Evolutionary conservation across 495 filamentous ascomycete genomes (phyloP).

Genomic region (Wilcoxina mikolae): DNA sequence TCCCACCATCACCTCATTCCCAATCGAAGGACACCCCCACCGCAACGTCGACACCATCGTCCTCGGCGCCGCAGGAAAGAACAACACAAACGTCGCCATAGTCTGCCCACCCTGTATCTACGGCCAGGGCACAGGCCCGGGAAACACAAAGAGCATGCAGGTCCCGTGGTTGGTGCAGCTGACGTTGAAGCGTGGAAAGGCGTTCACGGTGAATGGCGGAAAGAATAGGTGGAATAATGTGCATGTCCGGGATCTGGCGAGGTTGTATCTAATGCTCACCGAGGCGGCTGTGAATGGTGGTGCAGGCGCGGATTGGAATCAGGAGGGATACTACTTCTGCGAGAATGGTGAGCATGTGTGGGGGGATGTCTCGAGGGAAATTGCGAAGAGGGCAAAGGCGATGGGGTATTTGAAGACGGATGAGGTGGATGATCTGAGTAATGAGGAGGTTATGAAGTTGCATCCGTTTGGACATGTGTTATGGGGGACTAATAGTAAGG

Average conservation of each 20-base stretch:
- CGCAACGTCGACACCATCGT: slow-evolving; percentile 49
- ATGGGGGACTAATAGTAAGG: slow-evolving; percentile 22
- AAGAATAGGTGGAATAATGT: slow-evolving; percentile 59
- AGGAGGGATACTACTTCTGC: slow-evolving; percentile 57
- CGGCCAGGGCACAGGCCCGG: slow-evolving; percentile 53
- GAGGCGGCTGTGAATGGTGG: slow-evolving; percentile 48
- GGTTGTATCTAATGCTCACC: slow-evolving; percentile 48
- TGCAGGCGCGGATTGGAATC: slow-evolving; percentile 48
- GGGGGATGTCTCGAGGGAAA: slow-evolving; percentile 46
- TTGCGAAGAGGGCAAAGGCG: slow-evolving; percentile 48
- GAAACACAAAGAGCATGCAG: slow-evolving; percentile 53
- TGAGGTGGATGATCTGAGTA: slow-evolving; percentile 30
- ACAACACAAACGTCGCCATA: slow-evolving; percentile 49
- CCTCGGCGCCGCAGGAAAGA: slow-evolving; percentile 32
- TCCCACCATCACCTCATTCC: slow-evolving; percentile 37
- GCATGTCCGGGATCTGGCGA: slow-evolving; percentile 56
- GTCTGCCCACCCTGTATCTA: slow-evolving; percentile 71
- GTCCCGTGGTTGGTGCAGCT: slow-evolving; percentile 42
- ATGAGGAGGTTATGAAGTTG: slow-evolving; percentile 12
- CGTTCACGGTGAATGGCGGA: slow-evolving; percentile 48
- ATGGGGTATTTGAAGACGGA: slow-evolving; percentile 48
- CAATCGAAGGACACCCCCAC: slow-evolving; percentile 40
- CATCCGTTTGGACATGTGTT: slow-evolving; percentile 14
- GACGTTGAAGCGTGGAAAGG: slow-evolving; percentile 47
- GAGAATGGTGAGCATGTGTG: slow-evolving; percentile 56